A percentile compares a stretch with the other conserved stretches of the same genome.
Evolutionary conservation across 495 filamentous ascomycete species (phyloP).

Genomic region (Ascobolus immersus): DNA sequence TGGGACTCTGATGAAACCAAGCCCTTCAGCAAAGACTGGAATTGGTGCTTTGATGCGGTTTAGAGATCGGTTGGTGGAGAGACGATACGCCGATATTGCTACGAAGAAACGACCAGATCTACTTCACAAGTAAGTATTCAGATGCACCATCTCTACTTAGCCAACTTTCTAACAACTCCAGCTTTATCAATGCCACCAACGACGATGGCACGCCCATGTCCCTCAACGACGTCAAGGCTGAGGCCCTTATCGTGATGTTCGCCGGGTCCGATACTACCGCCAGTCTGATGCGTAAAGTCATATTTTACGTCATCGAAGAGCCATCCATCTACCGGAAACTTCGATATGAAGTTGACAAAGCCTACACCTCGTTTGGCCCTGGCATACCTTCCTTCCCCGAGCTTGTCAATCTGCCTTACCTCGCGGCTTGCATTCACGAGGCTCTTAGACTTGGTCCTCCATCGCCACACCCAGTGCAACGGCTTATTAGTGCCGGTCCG

Average conservation of each 20-base stretch:
- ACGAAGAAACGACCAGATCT: neutral
- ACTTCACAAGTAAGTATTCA: neutral
- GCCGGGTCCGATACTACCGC: constrained; percentile 28
- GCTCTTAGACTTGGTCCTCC: too few relatives aligned
- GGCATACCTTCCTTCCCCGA: constrained; percentile 1
- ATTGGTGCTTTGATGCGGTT: constrained; percentile 1
- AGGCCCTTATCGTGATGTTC: constrained; percentile 26
- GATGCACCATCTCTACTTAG: constrained; percentile 2
- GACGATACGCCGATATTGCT: neutral
- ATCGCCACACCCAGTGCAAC: too few relatives aligned
- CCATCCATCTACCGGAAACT: constrained; percentile 20
- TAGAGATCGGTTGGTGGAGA: neutral
- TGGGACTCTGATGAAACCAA: constrained; percentile 1
- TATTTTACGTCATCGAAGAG: constrained; percentile 20
- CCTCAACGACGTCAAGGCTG: constrained; percentile 26
- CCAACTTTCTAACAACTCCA: constrained; percentile 4
- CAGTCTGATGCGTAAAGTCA: constrained; percentile 24
- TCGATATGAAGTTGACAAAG: constrained; percentile 24
- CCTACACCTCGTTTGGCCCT: constrained; percentile 9
- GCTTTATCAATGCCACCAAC: constrained; percentile 23
- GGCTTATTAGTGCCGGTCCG: too few relatives aligned
- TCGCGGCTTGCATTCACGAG: constrained; percentile 1
- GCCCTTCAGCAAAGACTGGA: constrained; percentile 1
- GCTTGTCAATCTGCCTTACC: constrained; percentile 2
- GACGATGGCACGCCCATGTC: constrained; percentile 23